Percentiles rank a stretch among this genome's conserved stretches.
Conservation (phyloP, 352 stramenopile genomes). For the Globisporangium lucens region DNA sequence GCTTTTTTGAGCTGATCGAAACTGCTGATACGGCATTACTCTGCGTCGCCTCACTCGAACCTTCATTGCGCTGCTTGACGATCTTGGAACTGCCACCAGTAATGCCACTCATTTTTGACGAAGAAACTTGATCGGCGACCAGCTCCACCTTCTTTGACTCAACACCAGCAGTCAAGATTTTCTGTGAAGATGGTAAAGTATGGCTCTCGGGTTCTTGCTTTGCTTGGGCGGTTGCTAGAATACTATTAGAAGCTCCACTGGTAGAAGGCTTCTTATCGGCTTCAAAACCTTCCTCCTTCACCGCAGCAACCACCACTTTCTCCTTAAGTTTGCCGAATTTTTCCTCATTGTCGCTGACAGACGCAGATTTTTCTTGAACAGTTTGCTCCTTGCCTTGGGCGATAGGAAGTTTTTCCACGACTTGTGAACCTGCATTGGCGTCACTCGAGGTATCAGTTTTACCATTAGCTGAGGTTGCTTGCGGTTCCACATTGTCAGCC, state of each 20-base stretch:
- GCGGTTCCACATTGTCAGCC: neutral
- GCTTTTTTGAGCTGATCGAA: neutral
- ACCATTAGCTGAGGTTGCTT: neutral
- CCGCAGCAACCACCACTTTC: neutral
- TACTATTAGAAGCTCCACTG: neutral
- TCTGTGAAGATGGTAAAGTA: neutral
- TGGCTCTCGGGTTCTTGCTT: neutral
- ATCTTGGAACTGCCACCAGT: neutral
- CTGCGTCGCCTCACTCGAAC: neutral
- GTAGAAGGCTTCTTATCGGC: neutral
- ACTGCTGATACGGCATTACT: neutral
- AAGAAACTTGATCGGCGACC: neutral
- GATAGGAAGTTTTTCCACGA: neutral
- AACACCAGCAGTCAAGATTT: neutral
- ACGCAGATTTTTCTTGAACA: neutral
- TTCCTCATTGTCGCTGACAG: neutral
- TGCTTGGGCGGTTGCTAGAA: neutral
- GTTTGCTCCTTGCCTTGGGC: neutral
- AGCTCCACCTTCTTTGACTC: neutral
- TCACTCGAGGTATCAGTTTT: neutral
- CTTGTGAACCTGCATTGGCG: neutral
- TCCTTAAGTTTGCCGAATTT: neutral
- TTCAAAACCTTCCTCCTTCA: neutral
- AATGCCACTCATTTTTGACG: neutral
- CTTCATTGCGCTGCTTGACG: neutral